Evolutionary conservation across 2,329 filamentous ascomycete species (phyloP).

Genomic region (Cadophora gregata): DNA sequence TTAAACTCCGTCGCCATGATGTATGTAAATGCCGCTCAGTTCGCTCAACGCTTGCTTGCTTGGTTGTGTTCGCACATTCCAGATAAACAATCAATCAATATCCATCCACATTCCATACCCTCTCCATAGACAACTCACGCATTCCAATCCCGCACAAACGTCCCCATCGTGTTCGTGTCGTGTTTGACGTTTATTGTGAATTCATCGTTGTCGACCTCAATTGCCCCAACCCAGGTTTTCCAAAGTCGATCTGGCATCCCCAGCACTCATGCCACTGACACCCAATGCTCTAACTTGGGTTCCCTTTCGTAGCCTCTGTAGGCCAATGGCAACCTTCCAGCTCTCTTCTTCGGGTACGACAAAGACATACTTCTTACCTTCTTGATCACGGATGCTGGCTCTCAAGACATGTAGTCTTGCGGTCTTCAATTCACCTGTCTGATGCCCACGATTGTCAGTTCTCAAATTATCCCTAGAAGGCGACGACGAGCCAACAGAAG

Average conservation of each 20-base stretch:
- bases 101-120: slow-evolving; percentile 13
- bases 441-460: slow-evolving; percentile 40
- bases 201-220: slow-evolving; percentile 13
- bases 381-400: slow-evolving; percentile 68
- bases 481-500: slow-evolving; percentile 40
- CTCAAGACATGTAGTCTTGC: slow-evolving; percentile 67
- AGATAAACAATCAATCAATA: slow-evolving; percentile 21
- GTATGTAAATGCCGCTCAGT: slow-evolving; percentile 34
- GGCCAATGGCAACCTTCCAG: slow-evolving; percentile 69
- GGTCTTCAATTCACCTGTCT: slow-evolving; percentile 60
- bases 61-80: slow-evolving; percentile 31
- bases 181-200: slow-evolving; percentile 12
- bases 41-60: slow-evolving; percentile 26
- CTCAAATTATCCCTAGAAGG: slow-evolving; percentile 31
- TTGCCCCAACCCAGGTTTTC: slow-evolving; percentile 60
- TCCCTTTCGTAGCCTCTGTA: slow-evolving; percentile 65
- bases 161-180: background rate
- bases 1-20: slow-evolving; percentile 40
- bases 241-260: slow-evolving; percentile 61
- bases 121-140: slow-evolving; percentile 7
- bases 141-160: background rate
- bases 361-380: slow-evolving; percentile 70
- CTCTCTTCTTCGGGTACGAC: slow-evolving; percentile 68
- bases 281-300: slow-evolving; percentile 65
- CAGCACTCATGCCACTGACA: slow-evolving; percentile 59